phyloP scores from a whole-genome alignment of 331 rosid species.

The Dryas integrifolia region DNA sequence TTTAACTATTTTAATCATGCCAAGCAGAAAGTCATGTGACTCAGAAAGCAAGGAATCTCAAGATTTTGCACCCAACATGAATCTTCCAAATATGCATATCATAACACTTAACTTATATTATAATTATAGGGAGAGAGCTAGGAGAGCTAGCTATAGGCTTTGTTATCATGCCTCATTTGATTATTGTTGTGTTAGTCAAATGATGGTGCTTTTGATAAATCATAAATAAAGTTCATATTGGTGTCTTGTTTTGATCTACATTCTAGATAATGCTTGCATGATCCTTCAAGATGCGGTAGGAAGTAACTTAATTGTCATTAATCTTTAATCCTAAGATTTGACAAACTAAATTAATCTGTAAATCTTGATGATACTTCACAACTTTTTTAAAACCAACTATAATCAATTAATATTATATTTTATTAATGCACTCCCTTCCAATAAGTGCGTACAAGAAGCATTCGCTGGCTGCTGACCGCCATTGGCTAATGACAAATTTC shows the following conservation, averaged over 20 bases:
- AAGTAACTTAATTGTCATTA: not conserved
- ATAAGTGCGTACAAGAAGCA: no score
- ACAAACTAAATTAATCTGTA: no score
- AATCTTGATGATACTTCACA: not conserved
- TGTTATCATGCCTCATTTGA: constrained; percentile 27
- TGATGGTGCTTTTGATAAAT: constrained; percentile 28
- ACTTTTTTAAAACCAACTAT: constrained; percentile 4
- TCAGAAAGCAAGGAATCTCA: constrained; percentile 47
- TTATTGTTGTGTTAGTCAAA: constrained; percentile 26
- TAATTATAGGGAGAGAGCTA: not conserved
- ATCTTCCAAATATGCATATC: constrained; percentile 34
- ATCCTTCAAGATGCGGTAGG: constrained; percentile 7
- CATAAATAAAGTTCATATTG: constrained; percentile 7
- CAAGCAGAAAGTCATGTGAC: constrained; percentile 42
- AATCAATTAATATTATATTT: no score
- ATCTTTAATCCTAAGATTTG: not conserved
- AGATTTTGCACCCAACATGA: constrained; percentile 45
- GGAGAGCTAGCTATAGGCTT: constrained; percentile 9
- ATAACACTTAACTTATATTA: not conserved
- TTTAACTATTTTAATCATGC: constrained; percentile 11
- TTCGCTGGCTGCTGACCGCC: not conserved
- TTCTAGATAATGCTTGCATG: constrained; percentile 27
- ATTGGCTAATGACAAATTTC: no score
- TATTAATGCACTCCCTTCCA: no score
- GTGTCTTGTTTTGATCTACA: constrained; percentile 25